phyloP scores from a whole-genome alignment of 192 early-diverging fungal species.

The Borealophlyctis nickersoniae region DNA sequence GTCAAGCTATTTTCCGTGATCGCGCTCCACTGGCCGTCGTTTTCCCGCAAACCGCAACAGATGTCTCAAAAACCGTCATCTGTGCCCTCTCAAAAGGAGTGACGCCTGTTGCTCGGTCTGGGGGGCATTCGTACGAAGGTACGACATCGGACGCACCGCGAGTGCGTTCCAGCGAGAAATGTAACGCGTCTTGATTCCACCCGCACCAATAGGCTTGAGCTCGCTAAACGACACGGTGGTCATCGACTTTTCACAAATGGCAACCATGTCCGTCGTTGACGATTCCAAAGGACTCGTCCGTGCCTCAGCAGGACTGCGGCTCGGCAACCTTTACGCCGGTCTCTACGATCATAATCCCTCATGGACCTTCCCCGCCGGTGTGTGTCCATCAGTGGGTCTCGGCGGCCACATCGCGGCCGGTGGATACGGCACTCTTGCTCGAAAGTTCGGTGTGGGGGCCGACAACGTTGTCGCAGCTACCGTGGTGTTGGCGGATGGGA shows the following conservation, averaged over 20 bases:
- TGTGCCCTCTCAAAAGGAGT: no score
- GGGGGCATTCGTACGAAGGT: neutral
- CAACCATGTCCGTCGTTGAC: slow-evolving; percentile 15
- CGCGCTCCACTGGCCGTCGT: no score
- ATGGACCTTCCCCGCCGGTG: slow-evolving; percentile 48
- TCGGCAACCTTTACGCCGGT: slow-evolving; percentile 48
- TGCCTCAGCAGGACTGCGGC: slow-evolving; percentile 44
- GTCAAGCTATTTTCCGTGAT: no score
- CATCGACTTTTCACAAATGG: slow-evolving; percentile 43
- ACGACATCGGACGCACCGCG: no score
- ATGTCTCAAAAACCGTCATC: no score
- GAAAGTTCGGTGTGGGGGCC: slow-evolving; percentile 51
- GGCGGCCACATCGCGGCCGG: slow-evolving; percentile 57
- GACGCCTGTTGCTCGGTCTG: no score
- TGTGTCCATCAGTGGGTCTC: slow-evolving; percentile 59
- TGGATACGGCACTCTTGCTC: slow-evolving; percentile 48
- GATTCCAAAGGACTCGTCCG: slow-evolving; percentile 25
- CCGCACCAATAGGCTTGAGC: slow-evolving; percentile 44
- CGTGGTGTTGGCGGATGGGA: slow-evolving; percentile 46
- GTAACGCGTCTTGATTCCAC: no score
- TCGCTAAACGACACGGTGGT: slow-evolving; percentile 45
- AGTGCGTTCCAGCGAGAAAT: no score
- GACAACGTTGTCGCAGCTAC: slow-evolving; percentile 46
- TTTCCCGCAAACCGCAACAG: no score
- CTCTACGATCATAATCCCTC: slow-evolving; percentile 25